Evolutionary conservation across 768 basidiomycete species (phyloP).

Genomic region (Boletus fagicola): DNA sequence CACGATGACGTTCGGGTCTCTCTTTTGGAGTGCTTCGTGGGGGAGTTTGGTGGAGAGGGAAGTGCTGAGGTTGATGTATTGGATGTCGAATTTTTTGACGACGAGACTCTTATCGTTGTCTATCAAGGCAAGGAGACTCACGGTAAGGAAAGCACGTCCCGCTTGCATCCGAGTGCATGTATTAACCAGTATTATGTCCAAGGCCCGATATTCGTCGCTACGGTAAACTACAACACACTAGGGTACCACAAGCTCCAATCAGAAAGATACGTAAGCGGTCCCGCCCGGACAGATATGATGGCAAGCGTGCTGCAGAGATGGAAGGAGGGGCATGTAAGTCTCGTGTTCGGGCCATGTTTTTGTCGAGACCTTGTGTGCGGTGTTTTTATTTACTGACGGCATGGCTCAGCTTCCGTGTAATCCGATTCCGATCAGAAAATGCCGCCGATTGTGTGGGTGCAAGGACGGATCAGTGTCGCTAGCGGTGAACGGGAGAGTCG

Average conservation of each 20-base stretch:
- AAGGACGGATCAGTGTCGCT: constrained; percentile 52
- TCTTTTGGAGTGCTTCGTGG: constrained; percentile 49
- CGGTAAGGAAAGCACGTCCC: constrained; percentile 42
- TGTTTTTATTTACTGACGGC: constrained; percentile 34
- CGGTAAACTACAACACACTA: constrained; percentile 59
- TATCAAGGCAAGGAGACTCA: constrained; percentile 48
- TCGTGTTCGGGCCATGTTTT: constrained; percentile 30
- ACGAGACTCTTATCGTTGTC: constrained; percentile 62
- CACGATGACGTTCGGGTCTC: constrained; percentile 43
- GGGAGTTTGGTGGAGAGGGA: constrained; percentile 33
- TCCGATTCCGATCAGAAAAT: constrained; percentile 53
- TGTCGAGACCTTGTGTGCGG: constrained; percentile 30
- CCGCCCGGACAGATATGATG: constrained; percentile 67
- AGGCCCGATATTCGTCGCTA: constrained; percentile 62
- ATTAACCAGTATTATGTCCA: constrained; percentile 34
- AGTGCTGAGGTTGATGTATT: constrained; percentile 49
- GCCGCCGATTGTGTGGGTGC: constrained; percentile 54
- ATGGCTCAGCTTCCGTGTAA: constrained; percentile 48
- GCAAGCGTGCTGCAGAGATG: constrained; percentile 51
- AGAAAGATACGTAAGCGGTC: constrained; percentile 50
- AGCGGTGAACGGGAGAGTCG: constrained; percentile 71
- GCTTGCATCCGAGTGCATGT: constrained; percentile 14
- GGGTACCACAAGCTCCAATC: constrained; percentile 53
- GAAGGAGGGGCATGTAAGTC: constrained; percentile 64
- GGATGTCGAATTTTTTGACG: constrained; percentile 79